Evolutionary conservation across 1,139 yeast species (phyloP).

Genomic region (Kodamaea plutei): DNA sequence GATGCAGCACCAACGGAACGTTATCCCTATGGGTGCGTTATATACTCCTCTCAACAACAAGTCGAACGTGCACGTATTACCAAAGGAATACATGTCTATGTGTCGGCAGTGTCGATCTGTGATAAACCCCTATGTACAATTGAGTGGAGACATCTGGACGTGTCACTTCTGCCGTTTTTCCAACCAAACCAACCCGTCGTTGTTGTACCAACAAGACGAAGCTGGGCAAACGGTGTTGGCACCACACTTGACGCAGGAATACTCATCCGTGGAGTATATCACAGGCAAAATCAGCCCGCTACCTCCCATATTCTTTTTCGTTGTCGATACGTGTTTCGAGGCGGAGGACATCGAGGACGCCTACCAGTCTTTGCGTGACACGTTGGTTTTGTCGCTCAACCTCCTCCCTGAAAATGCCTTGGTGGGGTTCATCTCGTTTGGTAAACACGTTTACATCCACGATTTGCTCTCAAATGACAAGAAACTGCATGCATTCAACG

Average conservation of each 20-base stretch:
- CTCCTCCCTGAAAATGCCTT: conserved; percentile 58
- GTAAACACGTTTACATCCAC: conserved; percentile 62
- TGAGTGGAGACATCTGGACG: conserved; percentile 49
- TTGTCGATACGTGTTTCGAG: conserved; percentile 66
- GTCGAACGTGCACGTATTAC: conserved; percentile 36
- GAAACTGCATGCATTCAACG: conserved; percentile 49
- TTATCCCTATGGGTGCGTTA: conserved; percentile 60
- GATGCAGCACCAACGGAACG: conserved; percentile 53
- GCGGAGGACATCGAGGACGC: conserved; percentile 38
- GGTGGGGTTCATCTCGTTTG: conserved; percentile 58
- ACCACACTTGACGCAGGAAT: conserved; percentile 33
- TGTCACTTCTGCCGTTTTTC: conserved; percentile 60
- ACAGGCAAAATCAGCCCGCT: conserved; percentile 41
- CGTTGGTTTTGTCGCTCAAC: conserved; percentile 48
- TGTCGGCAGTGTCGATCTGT: conserved; percentile 63
- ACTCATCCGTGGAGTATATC: conserved; percentile 58
- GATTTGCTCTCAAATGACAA: conserved; percentile 41
- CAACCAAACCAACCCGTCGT: conserved; percentile 35
- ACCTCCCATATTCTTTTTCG: conserved; percentile 55
- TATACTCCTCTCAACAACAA: conserved; percentile 64
- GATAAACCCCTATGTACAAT: conserved; percentile 51
- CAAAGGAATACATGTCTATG: conserved; percentile 22
- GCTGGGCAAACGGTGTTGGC: conserved; percentile 22
- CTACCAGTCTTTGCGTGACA: conserved; percentile 49
- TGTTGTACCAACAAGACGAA: conserved; percentile 6